A percentile compares a stretch with the other conserved stretches of the same genome.
These are phyloP conservation scores for Centella asiatica DNA, from an alignment of 129 eudicot genomes.

Conservation along the genomic window DNA sequence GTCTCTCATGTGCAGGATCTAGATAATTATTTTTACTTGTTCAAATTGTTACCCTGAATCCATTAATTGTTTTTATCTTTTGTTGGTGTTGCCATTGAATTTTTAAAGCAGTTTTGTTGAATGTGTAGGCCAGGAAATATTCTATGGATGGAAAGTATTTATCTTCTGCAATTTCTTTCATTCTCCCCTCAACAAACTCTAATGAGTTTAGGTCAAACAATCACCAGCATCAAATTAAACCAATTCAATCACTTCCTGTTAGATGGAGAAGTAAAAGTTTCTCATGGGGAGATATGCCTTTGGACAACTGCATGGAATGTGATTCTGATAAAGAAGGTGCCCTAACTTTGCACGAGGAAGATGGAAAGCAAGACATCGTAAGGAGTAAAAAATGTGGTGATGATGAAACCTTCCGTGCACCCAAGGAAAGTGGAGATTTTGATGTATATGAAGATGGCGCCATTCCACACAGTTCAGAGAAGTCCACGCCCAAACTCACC, in stretches of 20 bases:
- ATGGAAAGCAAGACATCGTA: constrained; percentile 11
- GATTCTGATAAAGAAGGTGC: constrained; percentile 18
- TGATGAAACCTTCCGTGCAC: constrained; percentile 20
- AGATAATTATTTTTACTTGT: no score
- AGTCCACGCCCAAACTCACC: constrained; percentile 35
- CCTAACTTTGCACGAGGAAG: constrained; percentile 13
- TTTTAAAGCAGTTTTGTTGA: constrained; percentile 24
- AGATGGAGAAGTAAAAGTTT: constrained; percentile 46
- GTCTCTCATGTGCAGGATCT: no score
- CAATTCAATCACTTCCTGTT: constrained; percentile 42
- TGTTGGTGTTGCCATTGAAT: constrained; percentile 12
- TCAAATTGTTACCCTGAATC: not conserved
- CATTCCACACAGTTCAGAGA: constrained; percentile 34
- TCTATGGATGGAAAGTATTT: constrained; percentile 40
- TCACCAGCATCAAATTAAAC: constrained; percentile 25
- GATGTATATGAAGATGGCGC: constrained; percentile 58
- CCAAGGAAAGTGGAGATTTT: constrained; percentile 35
- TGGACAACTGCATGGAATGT: constrained; percentile 30
- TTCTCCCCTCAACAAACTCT: constrained; percentile 40
- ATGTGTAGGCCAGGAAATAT: constrained; percentile 58
- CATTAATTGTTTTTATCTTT: not conserved
- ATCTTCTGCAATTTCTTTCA: constrained; percentile 46
- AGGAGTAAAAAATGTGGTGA: constrained; percentile 9
- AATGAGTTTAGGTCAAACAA: constrained; percentile 26
- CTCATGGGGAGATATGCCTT: constrained; percentile 33